Base-by-base conservation (phyloP, 1,284 basidiomycete species). In the Sanghuangporus baumii region DNA sequence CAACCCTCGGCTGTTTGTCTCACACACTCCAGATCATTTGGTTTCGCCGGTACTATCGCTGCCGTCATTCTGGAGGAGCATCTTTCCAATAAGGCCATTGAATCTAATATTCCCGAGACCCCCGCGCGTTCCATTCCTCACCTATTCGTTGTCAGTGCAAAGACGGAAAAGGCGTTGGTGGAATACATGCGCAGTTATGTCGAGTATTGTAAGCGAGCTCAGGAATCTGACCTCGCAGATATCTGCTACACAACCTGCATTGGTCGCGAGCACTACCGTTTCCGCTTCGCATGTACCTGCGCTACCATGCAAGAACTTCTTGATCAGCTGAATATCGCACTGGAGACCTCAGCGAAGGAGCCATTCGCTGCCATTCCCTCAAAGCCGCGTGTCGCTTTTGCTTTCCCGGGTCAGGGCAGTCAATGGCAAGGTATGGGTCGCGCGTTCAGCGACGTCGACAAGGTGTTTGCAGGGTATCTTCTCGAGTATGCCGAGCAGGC, bases 351-450 rank as follows among this genome's bases (percentile, higher is more conserved):
- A 18, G 40, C 34, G 23, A 55, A 60, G 56, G 59, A 56, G 46
- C 66, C 56, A n/a, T 58, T 64, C 7, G 7, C 59, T 16, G 55
- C 61, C 23, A 58, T 62, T 38, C 41, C 50, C 7, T 62, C 61
- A n/a, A 64, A 59, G 20, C 58, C 64, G 5, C 58, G 62, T 62
- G 63, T 74, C 31, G 66, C 73, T n/a, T 68, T 75, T 34, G 74
- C 68, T 7, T 76, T 76, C 69, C 72, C 75, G 16, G 75, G 75
- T 3, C 75, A 76, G 65, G 74, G 74, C 38, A 71, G 71, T 16
- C 75, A 76, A 57, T 75, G 71, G 61, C 70, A 71, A 63, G 74
- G 73, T 8, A 75, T 76, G 74, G 74, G 71, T 37, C 69, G 67
- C 12, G 70, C 71, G 46, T 68, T 75, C n/a, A 67, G 72, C 0